Evolutionary conservation across 2,329 filamentous ascomycete species (phyloP).

Genomic region (Cytospora leucostoma): DNA sequence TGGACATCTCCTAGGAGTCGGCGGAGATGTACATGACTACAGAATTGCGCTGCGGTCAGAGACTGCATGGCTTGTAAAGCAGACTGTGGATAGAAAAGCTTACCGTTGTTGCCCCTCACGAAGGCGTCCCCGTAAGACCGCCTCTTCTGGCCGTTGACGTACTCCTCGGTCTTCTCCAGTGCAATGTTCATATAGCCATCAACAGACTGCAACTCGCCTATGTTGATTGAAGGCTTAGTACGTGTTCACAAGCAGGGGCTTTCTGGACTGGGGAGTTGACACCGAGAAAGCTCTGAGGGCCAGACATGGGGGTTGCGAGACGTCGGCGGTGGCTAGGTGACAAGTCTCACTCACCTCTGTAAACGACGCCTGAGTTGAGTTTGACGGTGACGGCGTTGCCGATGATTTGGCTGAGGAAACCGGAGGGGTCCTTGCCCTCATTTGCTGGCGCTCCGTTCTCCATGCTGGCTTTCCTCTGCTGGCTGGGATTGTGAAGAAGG

Average conservation of each 20-base stretch:
- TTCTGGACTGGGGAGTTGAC: neutral
- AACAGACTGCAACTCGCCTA: conserved; percentile 93
- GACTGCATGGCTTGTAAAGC: neutral
- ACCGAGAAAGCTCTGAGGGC: neutral
- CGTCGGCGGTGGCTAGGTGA: neutral
- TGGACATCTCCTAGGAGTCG: conserved; percentile 44
- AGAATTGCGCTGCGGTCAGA: conserved; percentile 17
- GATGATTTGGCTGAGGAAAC: conserved; percentile 92
- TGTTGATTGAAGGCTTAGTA: conserved; percentile 4
- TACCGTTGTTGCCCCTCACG: conserved; percentile 94
- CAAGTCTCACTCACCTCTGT: conserved; percentile 72
- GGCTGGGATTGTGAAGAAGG: neutral
- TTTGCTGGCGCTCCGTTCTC: conserved; percentile 69
- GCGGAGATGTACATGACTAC: conserved; percentile 72
- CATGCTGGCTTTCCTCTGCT: conserved; percentile 52
- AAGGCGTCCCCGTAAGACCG: conserved; percentile 92
- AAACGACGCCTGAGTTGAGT: conserved; percentile 96
- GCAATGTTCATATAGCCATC: conserved; percentile 99
- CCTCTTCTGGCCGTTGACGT: conserved; percentile 79
- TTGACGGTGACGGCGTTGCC: conserved; percentile 94
- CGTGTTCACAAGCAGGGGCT: conserved; percentile 22
- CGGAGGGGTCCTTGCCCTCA: conserved; percentile 88
- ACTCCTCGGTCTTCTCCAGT: conserved; percentile 92
- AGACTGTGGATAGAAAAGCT: conserved; percentile 26
- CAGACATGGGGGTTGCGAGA: neutral